Percentiles rank a stretch among this genome's conserved stretches.
Evolutionary conservation across 2,329 filamentous ascomycete species (phyloP).

Genomic region (Dactylella cylindrospora): DNA sequence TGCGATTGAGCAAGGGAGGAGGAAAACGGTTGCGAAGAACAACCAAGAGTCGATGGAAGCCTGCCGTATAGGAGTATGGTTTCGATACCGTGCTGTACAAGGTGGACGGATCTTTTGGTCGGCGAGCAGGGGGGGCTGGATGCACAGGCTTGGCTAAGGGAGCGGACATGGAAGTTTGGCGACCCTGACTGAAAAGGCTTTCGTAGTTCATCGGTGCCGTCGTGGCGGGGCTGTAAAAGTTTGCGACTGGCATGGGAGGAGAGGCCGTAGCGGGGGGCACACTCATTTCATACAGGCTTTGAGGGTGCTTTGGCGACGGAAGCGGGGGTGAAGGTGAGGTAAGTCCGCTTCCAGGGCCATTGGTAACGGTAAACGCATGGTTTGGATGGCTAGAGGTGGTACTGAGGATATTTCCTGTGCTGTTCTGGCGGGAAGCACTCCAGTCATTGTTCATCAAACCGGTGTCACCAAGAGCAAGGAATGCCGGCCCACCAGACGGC

Average conservation of each 20-base stretch:
- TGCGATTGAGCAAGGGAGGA: conserved; percentile 70
- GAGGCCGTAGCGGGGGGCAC: conserved; percentile 45
- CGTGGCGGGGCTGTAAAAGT: conserved; percentile 35
- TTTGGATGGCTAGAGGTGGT: conserved; percentile 30
- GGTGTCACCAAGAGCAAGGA: conserved; percentile 36
- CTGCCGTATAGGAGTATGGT: conserved; percentile 85
- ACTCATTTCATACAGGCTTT: conserved; percentile 36
- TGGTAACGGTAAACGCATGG: conserved; percentile 39
- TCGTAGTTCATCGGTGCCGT: conserved; percentile 37
- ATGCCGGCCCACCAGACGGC: conserved; percentile 35
- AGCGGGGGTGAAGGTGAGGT: conserved; percentile 37
- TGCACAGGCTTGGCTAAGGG: conserved; percentile 52
- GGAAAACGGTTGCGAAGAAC: conserved; percentile 77
- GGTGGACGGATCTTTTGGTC: conserved; percentile 70
- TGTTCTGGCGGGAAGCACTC: conserved; percentile 36
- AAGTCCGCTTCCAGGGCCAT: conserved; percentile 39
- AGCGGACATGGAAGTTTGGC: conserved; percentile 55
- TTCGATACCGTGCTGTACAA: conserved; percentile 89
- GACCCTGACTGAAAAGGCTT: conserved; percentile 49
- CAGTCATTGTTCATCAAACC: conserved; percentile 38
- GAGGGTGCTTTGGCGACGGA: conserved; percentile 35
- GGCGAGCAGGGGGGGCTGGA: conserved; percentile 53
- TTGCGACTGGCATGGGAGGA: conserved; percentile 48
- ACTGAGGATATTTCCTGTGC: conserved; percentile 28
- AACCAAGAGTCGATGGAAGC: conserved; percentile 83